Conservation (phyloP, 257 asterid species). For the Linaria vulgaris region DNA sequence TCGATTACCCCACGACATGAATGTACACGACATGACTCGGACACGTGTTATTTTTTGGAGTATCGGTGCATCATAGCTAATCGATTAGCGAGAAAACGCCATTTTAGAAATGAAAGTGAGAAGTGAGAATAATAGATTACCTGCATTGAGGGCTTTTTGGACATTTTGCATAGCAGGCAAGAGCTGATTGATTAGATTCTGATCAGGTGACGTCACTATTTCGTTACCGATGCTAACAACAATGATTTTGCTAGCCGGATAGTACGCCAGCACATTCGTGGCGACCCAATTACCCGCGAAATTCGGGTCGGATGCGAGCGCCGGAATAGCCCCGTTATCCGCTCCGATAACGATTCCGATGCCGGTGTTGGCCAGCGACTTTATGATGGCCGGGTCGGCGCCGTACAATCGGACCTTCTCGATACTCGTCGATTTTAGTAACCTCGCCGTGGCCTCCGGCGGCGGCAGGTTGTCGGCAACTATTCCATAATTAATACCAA, state of each 20-base stretch:
- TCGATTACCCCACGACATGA: too few relatives aligned
- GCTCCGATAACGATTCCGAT: constrained; percentile 90
- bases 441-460: constrained; percentile 78
- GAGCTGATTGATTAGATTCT: constrained; percentile 59
- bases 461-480: constrained; percentile 96
- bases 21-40: too few relatives aligned
- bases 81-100: too few relatives aligned
- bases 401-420: constrained; percentile 92
- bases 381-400: constrained; percentile 79
- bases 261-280: constrained; percentile 61
- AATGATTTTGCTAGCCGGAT: constrained; percentile 85
- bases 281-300: constrained; percentile 86
- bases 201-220: constrained; percentile 68
- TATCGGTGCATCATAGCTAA: too few relatives aligned
- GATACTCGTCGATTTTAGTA: constrained; percentile 70
- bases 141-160: constrained; percentile 95
- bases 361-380: constrained; percentile 74
- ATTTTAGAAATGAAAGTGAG: too few relatives aligned
- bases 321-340: constrained; percentile 84
- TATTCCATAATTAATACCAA: constrained; percentile 85
- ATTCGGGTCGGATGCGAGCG: constrained; percentile 88
- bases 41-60: too few relatives aligned
- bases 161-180: constrained; percentile 96
- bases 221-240: constrained; percentile 87
- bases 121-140: constrained; percentile 23